Evolutionary conservation across 306 rosid species (phyloP), one percentile per base, ranked within the genome.

Genomic region (Canavalia ensiformis): DNA sequence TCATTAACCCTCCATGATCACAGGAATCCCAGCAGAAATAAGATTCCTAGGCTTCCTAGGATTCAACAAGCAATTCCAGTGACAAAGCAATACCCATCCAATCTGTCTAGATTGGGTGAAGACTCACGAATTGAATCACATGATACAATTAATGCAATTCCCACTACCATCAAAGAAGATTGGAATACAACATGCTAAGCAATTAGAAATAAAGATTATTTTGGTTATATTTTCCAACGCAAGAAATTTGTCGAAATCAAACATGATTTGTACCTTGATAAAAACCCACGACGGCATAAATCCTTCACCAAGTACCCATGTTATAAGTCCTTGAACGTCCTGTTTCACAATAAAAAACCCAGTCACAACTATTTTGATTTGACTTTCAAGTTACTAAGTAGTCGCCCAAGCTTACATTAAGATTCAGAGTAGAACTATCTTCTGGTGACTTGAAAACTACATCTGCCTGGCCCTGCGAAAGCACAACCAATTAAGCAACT

Each of bases 261-360:
- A 71, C 35, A 70, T 5, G 4, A 37, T 58, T 10, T 49, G 55
- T 69, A 93, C 99, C 96, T 91, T 96, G 30, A 96, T 88, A 79
- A 96, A 95, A 84, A 88, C 92, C 99, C 99, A 96, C 1, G 97
- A 84, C 0, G 99, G 99, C 98, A 93, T 93, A 81, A 87, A 93
- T 64, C 98, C 99, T 60, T 96, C 97, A 25, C 91, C 97, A 68
- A 96, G 94, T 65, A 96, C 98, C 99, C 99, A 96, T n/a, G 92
- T 89, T 79, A 90, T 83, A 42, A 96, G 94, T 74, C 97, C 97
- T 88, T 96, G 99, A 75, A 96, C 82, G 77, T 96, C 99, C 99
- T 95, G 86, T 68, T 76, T 68, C 70, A 77, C 7, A 79, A 74
- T 54, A 60, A 30, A 82, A 83, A 64, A 42, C 59, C 33, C 58